Percentiles rank a stretch among this genome's conserved stretches.
Conservation (phyloP, 2,329 filamentous ascomycete genomes). For the Fusarium burgessii region DNA sequence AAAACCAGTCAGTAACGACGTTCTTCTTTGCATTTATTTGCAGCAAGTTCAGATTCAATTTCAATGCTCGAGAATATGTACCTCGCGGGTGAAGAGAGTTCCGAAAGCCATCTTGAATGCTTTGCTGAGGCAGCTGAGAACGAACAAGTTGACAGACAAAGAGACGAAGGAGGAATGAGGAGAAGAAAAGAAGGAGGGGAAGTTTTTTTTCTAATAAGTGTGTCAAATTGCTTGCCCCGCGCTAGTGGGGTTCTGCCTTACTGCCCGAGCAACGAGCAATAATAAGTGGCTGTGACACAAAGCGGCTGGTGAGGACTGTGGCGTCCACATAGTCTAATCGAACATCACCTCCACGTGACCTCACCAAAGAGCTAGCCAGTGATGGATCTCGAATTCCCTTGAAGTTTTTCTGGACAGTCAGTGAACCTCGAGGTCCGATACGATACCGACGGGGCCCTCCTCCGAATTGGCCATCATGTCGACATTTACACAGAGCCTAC, state of each 20-base stretch:
- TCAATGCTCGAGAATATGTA: conserved; percentile 57
- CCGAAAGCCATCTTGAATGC: conserved; percentile 88
- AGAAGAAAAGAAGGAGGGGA: conserved; percentile 42
- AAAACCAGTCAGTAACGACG: conserved; percentile 52
- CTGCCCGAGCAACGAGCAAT: conserved; percentile 47
- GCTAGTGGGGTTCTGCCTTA: conserved; percentile 44
- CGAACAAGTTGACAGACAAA: conserved; percentile 46
- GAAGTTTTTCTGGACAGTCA: conserved; percentile 46
- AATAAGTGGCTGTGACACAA: conserved; percentile 25
- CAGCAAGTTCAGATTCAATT: conserved; percentile 27
- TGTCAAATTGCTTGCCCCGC: conserved; percentile 52
- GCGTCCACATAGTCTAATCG: conserved; percentile 4
- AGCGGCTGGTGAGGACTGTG: conserved; percentile 31
- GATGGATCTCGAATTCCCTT: conserved; percentile 30
- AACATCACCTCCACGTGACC: conserved; percentile 44
- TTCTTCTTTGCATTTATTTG: conserved; percentile 27
- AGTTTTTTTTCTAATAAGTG: conserved; percentile 52
- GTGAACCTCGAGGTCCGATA: conserved; percentile 39
- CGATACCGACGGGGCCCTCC: conserved; percentile 42
- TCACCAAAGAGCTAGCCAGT: conserved; percentile 18
- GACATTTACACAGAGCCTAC: conserved; percentile 50
- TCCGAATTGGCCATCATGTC: conserved; percentile 51
- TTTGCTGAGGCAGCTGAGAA: conserved; percentile 46
- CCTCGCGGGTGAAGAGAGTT: conserved; percentile 92
- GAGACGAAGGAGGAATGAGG: conserved; percentile 39